Evolutionary conservation across 2,329 filamentous ascomycete genomes (phyloP), one percentile per base, ranked within the genome.

Genomic region (Penicillium freii): DNA sequence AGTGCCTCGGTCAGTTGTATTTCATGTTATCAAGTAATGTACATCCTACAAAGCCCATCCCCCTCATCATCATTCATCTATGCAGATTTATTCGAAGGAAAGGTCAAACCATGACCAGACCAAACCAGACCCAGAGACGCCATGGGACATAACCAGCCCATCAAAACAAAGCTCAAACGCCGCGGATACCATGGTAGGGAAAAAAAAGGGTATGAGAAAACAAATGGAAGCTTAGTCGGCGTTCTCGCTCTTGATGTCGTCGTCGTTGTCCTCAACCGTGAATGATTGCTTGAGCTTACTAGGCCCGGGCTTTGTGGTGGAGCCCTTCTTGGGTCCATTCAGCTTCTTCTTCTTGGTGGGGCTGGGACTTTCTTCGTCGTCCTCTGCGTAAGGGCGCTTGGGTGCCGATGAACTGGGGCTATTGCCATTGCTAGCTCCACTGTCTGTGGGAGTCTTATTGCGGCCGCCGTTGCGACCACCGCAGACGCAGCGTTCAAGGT

Each of bases 401-500:
- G 66, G 67, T 38, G 67, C 73, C 63, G 63, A 67, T 15, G 69
- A 71, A 27, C 62, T 68, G 58, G 68, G 60, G 57, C 78, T 55
- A 68, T 72, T 59, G 68, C 73, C 55, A 69, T 78, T 68, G 71
- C 77, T 59, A 66, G 73, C 54, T 70, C 78, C 68, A 69, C 75
- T 75, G 71, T 81, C 62, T 69, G 77, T 53, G 65, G 75, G 61
- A 60, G 79, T 65, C 70, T 80, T 72, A 69, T 80, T 69, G 65
- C 80, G 67, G 7, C 57, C 61, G 66, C 77, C 62, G 66, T 78
- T 78, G 62, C 80, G 78, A 13, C 84, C 74, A 1, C 83, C 83
- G 25, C 83, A 83, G 62, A 87, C 75, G 62, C 84, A 87, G 59
- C 84, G 82, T 62, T 86, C 84, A 53, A 86, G 67, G 67, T 87